These are phyloP conservation scores for Phytophthora fragariae DNA, from an alignment of 352 stramenopile species.

Conservation along the genomic window DNA sequence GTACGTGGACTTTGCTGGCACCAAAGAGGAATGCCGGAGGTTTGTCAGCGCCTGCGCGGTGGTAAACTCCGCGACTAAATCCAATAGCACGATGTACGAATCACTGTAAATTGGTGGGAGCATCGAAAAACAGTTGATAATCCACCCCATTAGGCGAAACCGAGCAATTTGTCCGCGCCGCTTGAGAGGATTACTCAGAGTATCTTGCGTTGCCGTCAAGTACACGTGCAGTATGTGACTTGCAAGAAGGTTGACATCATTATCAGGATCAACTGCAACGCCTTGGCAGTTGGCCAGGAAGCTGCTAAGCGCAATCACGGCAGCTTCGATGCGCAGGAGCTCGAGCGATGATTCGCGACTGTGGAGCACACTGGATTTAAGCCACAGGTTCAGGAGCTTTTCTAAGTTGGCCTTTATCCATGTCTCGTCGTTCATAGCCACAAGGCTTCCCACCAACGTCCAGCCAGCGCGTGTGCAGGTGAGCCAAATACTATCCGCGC, in stretches of 20 bases:
- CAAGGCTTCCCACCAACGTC: conserved; percentile 77
- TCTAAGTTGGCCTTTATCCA: conserved; percentile 68
- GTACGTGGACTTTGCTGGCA: conserved; percentile 71
- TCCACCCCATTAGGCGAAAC: conserved; percentile 79
- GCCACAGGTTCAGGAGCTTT: conserved; percentile 74
- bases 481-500: conserved; percentile 85
- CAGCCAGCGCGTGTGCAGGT: conserved; percentile 88
- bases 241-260: conserved; percentile 64
- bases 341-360: conserved; percentile 85
- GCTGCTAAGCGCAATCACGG: conserved; percentile 70
- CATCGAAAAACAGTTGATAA: conserved; percentile 80
- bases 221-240: conserved; percentile 80
- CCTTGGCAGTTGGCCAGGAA: conserved; percentile 59
- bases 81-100: conserved; percentile 81
- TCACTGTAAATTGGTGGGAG: conserved; percentile 84
- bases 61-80: conserved; percentile 82
- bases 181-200: conserved; percentile 79
- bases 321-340: conserved; percentile 83
- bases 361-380: conserved; percentile 80
- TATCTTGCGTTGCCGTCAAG: conserved; percentile 62
- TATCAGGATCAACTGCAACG: conserved; percentile 36
- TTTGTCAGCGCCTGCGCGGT: conserved; percentile 83
- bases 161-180: conserved; percentile 81
- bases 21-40: conserved; percentile 61
- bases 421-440: conserved; percentile 68